phyloP scores from a whole-genome alignment of 1,139 yeast genomes.

The Kodamaea plutei region DNA sequence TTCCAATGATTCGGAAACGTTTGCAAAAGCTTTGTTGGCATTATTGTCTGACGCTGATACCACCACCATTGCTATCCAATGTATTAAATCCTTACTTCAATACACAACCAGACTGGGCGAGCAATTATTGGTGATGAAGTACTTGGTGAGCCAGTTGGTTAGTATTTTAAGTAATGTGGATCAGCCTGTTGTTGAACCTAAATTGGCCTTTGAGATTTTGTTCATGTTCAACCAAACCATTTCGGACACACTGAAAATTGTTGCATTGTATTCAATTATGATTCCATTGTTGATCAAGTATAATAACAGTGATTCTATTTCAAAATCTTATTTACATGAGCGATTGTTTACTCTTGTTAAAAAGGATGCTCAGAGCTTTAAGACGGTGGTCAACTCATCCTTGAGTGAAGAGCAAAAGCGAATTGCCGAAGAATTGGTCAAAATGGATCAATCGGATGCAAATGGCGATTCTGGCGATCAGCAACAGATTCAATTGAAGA shows the following conservation, averaged over 20 bases:
- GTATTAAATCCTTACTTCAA: slow-evolving; percentile 54
- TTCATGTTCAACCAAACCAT: slow-evolving; percentile 39
- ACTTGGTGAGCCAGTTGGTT: slow-evolving; percentile 30
- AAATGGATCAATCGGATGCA: slow-evolving; percentile 6
- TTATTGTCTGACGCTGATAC: slow-evolving; percentile 27
- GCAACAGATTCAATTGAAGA: slow-evolving; percentile 30
- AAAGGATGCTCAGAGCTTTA: slow-evolving; percentile 50
- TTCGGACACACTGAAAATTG: slow-evolving; percentile 25
- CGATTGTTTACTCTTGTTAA: slow-evolving; percentile 51
- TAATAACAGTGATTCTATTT: slow-evolving; percentile 22
- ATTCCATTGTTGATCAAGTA: slow-evolving; percentile 50
- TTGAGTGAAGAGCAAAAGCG: slow-evolving; percentile 36
- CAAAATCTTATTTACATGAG: slow-evolving; percentile 42
- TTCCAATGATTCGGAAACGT: slow-evolving; percentile 27
- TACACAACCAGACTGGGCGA: slow-evolving; percentile 24
- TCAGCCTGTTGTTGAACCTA: slow-evolving; percentile 19
- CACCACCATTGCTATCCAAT: slow-evolving; percentile 49
- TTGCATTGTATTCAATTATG: slow-evolving; percentile 37
- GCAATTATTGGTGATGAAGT: slow-evolving; percentile 27
- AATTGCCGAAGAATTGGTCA: slow-evolving; percentile 41
- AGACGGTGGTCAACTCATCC: slow-evolving; percentile 39
- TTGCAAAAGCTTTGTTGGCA: slow-evolving; percentile 32
- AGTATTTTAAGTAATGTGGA: slow-evolving; percentile 17
- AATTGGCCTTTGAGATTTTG: slow-evolving; percentile 53
- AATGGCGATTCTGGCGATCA: slow-evolving; percentile 4